These are phyloP conservation scores for Chrysanthemum lavandulifolium DNA, from an alignment of 129 eudicot species.

Conservation along the genomic window DNA sequence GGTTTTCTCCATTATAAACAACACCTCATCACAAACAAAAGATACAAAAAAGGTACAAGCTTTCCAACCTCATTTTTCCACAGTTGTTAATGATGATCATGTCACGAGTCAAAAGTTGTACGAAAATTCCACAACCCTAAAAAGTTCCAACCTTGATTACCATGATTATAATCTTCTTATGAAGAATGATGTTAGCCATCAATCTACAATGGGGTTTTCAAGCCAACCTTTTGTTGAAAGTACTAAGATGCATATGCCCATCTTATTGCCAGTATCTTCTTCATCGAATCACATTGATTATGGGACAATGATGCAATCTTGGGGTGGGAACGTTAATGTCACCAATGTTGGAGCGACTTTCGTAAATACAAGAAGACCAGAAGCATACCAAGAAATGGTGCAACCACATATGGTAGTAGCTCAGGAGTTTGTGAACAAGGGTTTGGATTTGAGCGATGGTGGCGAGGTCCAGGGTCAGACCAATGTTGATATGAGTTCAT, in stretches of 20 bases:
- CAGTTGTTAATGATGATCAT: slow-evolving; percentile 14
- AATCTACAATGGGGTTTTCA: slow-evolving; percentile 34
- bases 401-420: slow-evolving; percentile 24
- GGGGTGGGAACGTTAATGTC: slow-evolving; percentile 17
- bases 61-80: slow-evolving; percentile 17
- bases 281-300: slow-evolving; percentile 32
- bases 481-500: slow-evolving; percentile 33
- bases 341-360: slow-evolving; percentile 14
- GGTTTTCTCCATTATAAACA: slow-evolving; percentile 41
- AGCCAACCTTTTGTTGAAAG: slow-evolving; percentile 37
- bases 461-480: slow-evolving; percentile 23
- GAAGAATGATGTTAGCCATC: slow-evolving; percentile 17
- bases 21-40: slow-evolving; percentile 38
- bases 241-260: slow-evolving; percentile 28
- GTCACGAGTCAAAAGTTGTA: slow-evolving; percentile 18
- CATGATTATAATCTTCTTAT: slow-evolving; percentile 36
- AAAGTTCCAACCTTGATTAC: slow-evolving; percentile 30
- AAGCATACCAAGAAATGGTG: slow-evolving; percentile 25
- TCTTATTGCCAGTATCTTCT: slow-evolving; percentile 32
- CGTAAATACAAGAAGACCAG: slow-evolving; percentile 29
- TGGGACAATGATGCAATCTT: slow-evolving; percentile 36
- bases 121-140: slow-evolving; percentile 23
- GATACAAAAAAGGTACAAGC: slow-evolving; percentile 35
- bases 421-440: slow-evolving; percentile 29
- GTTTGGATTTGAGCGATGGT: slow-evolving; percentile 22